phyloP scores from a whole-genome alignment of 805 yeast species.

The Pichia phayaonensis region DNA sequence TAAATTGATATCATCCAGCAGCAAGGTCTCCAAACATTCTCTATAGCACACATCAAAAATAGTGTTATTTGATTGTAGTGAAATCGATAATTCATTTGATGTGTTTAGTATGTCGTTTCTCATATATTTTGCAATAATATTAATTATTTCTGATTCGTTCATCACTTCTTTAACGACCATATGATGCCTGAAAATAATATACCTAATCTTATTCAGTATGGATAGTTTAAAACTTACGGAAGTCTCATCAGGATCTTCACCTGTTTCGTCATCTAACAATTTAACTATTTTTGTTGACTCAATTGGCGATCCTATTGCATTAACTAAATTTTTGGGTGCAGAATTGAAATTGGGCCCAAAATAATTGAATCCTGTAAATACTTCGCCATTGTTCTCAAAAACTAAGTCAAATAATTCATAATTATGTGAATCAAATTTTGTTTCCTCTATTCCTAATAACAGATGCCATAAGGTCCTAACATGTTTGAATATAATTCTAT shows the following conservation, averaged over 20 bases:
- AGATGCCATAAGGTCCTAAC: constrained; percentile 20
- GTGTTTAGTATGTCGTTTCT: neutral
- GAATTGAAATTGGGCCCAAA: neutral
- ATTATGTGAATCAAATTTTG: constrained; percentile 11
- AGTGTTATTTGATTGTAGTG: neutral
- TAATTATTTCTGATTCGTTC: neutral
- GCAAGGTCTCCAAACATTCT: neutral
- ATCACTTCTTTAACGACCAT: neutral
- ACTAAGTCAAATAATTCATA: constrained; percentile 15
- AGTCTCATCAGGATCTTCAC: neutral
- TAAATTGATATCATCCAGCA: neutral
- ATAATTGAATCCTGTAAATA: constrained; percentile 2
- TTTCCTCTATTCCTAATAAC: constrained; percentile 20
- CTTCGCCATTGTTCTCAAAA: neutral
- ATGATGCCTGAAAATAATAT: constrained; percentile 5
- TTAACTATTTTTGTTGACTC: constrained; percentile 3
- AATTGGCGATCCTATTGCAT: constrained; percentile 3
- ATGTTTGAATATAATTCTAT: constrained; percentile 9
- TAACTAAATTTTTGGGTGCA: neutral
- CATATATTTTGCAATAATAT: neutral
- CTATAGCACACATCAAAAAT: constrained; percentile 1
- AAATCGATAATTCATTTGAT: neutral
- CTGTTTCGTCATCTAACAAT: constrained; percentile 1
- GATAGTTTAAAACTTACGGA: constrained; percentile 7
- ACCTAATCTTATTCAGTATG: constrained; percentile 4